Base-by-base conservation (phyloP, 306 rosid genomes). In the Vigna reflexopilosa region DNA sequence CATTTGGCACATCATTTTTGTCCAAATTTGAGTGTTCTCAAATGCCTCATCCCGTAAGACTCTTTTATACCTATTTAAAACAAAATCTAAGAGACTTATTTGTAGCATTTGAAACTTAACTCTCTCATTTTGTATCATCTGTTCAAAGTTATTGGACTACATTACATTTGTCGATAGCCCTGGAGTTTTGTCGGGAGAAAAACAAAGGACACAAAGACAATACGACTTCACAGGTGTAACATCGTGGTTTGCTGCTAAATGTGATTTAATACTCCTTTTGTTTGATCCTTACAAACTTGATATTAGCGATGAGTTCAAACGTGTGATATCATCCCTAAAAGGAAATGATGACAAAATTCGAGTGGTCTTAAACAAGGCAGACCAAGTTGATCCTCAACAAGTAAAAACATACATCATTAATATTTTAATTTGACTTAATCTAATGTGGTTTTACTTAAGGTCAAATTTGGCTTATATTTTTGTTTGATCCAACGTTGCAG, bases 261-360 rank as follows among this genome's bases (percentile, higher is more conserved):
- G 91, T 75, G 99, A 95, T 84, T 83, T 95, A 32, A 93, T 95
- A 75, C 88, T 95, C 11, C 99, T 95, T 77, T 24, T 95, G 28
- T 95, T 95, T 79, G 99, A 95, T 86, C 99, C 99, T 77, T 96
- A 95, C 84, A 95, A 95, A 67, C 98, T 95, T n/a, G 99, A 95
- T 69, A 83, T 95, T 34, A 95, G 99, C 38, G 99, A 95, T 72
- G 99, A 95, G 72, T 95, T 95, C 88, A 93, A 88, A 78, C 97
- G 99, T 22, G 99, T 95, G 55, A 95, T 95, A 76, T 71, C 96
- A 67, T 95, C 99, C 44, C 83, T 95, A 58, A 86, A 76, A 1
- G 99, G 99, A 14, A 93, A 95, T 72, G 99, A 95, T 51, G 99
- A 95, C 67, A 95, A 95, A 77, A 91, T 93, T 58, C 88, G 99